Base-by-base conservation (phyloP, 192 early-diverging fungal genomes). In the Allomyces macrogynus region DNA sequence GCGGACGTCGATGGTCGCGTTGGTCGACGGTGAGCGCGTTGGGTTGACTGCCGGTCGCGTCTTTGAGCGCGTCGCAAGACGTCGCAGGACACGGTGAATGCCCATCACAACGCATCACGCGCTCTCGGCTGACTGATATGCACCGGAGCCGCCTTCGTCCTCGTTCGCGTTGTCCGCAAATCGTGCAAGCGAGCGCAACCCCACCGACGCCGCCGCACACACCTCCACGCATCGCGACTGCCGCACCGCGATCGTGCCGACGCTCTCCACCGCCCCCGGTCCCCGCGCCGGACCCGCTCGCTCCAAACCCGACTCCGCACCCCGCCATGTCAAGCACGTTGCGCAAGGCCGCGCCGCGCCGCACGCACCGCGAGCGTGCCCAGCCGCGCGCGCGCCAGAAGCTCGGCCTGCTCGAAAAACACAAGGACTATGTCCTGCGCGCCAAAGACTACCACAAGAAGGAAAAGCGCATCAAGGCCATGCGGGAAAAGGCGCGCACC, bases 341-440 rank as follows among this genome's bases (percentile, higher is more conserved):
- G 42, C 84, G 85, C 65, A 96, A 93, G 68, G 84, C 83, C 68
- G 84, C 88, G 61, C 90, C 89, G 54, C 78, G 89, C 67, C 83
- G 89, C 25, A 88, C 89, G 67, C 91, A 97, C 77, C 83, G 83
- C 74, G 93, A 97, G 79, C 86, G 93, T 64, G 77, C 83, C 0
- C 91, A 93, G 75, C 75, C 81, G 3, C 62, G 74, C 12, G 71
- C 75, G 22, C 78, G 86, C 54, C 74, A 86, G 64, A 78, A 70
- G 64, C 76, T 80, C 49, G 95, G 93, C 5, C 75, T 93, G 9
- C 80, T 99, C 24, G 95, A 99, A 68, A 99, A 99, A 76, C 84
- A 96, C 66, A 99, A 97, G 75, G 95, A 99, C 77, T 99, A 99
- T 82, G 81, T 91, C 49, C 77, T 93, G 62, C 92, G 95, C 76